Base-by-base conservation (phyloP, 2,329 filamentous ascomycete species). In the Aspergillus thermomutatus region DNA sequence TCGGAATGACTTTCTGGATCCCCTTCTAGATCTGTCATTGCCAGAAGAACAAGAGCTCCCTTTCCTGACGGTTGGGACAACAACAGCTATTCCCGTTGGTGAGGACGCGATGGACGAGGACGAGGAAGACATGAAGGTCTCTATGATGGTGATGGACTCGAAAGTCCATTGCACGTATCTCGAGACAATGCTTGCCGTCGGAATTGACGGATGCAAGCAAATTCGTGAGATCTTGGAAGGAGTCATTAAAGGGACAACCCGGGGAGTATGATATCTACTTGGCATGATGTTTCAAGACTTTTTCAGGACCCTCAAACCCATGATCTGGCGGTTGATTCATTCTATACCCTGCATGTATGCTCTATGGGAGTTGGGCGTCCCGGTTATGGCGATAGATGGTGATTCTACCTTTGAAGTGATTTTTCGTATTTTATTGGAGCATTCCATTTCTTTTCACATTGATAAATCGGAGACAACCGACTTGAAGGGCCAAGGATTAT, bases 161-260 rank as follows among this genome's bases (percentile, higher is more conserved):
- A 85, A 91, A 49, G 87, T 96, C n/a, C 89, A 95, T 74, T 85
- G 89, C 61, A 74, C 73, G 17, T 83, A 92, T 56, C 71, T 97
- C 58, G 93, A 99, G 77, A 90, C 90, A 1, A 96, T 99, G 92
- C 78, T 99, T 65, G 91, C 90, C 0, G 91, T 96, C 1, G 93
- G 89, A 0, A 86, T 97, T 50, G 92, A 97, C 71, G 94, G 92
- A 4, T 97, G 93, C 74, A 91, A 88, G 75, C 88, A 92, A 71
- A 87, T 97, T 41, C 83, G 90, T 61, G 83, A 86, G 63, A 88
- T 96, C 50, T 71, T 99, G 67, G 92, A 97, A 72, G 80, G 82
- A 6, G 87, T 95, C 14, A 87, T 97, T 48, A 85, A 87, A 69
- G 84, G 84, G 47, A 66, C 68, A 6, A 64, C 55, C 34, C 54